Evolutionary conservation across 192 early-diverging fungal species (phyloP), one percentile per base, ranked within the genome.

Genomic region (Entomortierella beljakovae): DNA sequence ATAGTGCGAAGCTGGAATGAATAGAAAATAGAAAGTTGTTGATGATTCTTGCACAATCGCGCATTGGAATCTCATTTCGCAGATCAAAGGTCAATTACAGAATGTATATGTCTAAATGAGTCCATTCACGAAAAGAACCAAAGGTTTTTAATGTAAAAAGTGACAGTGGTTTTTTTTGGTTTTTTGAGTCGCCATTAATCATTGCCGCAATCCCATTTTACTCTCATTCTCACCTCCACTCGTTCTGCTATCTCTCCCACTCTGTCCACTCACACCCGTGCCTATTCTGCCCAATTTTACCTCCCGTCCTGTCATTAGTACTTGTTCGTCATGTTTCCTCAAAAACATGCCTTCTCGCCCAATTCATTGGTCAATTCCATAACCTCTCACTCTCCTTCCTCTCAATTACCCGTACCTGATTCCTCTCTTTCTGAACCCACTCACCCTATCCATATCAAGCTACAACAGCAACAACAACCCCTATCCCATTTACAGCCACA

Each of bases 311-410:
- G 7, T 8, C 64, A 59, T 49, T 2, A 29, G 9, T 35, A 37
- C 11, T 46, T 25, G 6, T 13, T 42, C 28, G 69, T 31, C 69
- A 73, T 73, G 70, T 53, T 49, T 51, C 42, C 71, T 59, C 71
- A 66, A 54, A 65, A 59, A 51, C 71, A 43, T 2, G 9, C 54
- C 18, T 46, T 49, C 51, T 33, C 55, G 15, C 42, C 60, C 23
- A 22, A 48, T n/a, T 48, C 55, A 22, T 29, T 56, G 34, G 18
- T 26, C 42, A 37, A 34, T 20, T 56, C 60, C 0, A 28, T 56
- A 35, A 23, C 71, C 23, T 65, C 60, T 52, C 37, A 43, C n/a
- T 28, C 62, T 35, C 64, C 61, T 3, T 37, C 62, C 0, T 64
- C 31, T 11, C 31, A 31, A n/a, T n/a, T n/a, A 7, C 26, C 54